Base-by-base conservation (phyloP, 2,329 filamentous ascomycete species). In the Monosporascus ibericus region DNA sequence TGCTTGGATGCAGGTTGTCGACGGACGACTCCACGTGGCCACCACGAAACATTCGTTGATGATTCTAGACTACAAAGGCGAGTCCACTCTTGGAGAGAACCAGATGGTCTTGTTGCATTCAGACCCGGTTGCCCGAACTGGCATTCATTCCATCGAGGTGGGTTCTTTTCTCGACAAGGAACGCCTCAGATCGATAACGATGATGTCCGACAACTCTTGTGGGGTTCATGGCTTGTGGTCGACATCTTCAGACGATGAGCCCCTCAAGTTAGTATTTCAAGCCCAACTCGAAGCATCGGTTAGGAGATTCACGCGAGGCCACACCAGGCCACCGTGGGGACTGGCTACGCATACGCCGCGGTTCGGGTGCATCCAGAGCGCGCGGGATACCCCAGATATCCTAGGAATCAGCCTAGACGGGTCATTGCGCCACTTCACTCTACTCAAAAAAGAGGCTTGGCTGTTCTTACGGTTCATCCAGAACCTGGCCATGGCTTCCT, bases 391-490 rank as follows among this genome's bases (percentile, higher is more conserved):
- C 6, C 70, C 72, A 5, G 80, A 84, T 55, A 71, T 84, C 52
- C 65, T 92, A 36, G 89, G 87, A 1, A 74, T 86, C 6, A 81
- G 80, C 6, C 76, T 90, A 36, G 83, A 89, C 61, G 89, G 89
- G 1, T 82, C 85, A 0, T 62, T 92, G 24, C 81, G 82, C 56
- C 81, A 87, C 52, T 86, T 96, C 60, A 80, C 80, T 1, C 70
- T 92, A 15, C 70, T 97, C 1, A 72, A 77, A 9, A 62, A 78
- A 18, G 69, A 79, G 2, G 78, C 85, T 7, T 88, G 86, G 81
- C 76, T 78, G 6, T 74, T 95, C 4, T 75, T 97, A 5, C 78
- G 79, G 52, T 83, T 92, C 56, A 65, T 96, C 1, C 86, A 95
- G 63, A 86, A 87, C 53, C 66, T 95, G 47, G 83, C 81, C 27